Base-by-base conservation (phyloP, 2,329 filamentous ascomycete genomes). In the Hypoxylon sp. region DNA sequence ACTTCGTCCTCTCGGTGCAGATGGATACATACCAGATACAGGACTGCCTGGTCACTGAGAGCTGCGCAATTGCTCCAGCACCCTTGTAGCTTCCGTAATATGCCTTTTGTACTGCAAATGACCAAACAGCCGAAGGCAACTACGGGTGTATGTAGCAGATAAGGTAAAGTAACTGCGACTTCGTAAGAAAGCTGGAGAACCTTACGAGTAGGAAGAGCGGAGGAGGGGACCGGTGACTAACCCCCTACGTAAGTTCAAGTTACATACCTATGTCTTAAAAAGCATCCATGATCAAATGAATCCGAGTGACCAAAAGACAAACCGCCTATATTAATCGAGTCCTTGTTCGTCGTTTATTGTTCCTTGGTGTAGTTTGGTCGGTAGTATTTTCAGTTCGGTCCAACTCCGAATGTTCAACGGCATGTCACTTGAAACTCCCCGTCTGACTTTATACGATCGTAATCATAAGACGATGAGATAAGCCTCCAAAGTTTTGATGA, bases 401-500 rank as follows among this genome's bases (percentile, higher is more conserved):
- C 36, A 43, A 21, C 56, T 30, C 28, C 45, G 41, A 62, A 34
- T 25, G 23, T 51, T 49, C 53, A 55, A 28, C 32, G 45, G 36
- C 56, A 49, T 38, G 28, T 62, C 45, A 55, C 60, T 52, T 49
- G 50, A 43, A 63, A 41, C 41, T 13, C 25, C 53, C 30, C 38
- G 38, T 51, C 67, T 50, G 57, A 65, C 53, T 61, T 57, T 36
- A 62, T 59, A 55, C 41, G 41, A 48, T 57, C 19, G 25, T 59
- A 58, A 59, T 66, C 52, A 59, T 61, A 55, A 53, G 51, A 70
- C 41, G 41, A 63, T 59, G 25, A 48, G 45, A 61, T 45, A 58
- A 63, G 30, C 30, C 28, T 13, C 23, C 17, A 58, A 55, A 52
- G 58, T 60, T 67, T 59, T 59, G 30, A 50, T 67, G 64, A 60